Evolutionary conservation across 352 stramenopile species (phyloP).

Genomic region (Aphanomyces invadans): DNA sequence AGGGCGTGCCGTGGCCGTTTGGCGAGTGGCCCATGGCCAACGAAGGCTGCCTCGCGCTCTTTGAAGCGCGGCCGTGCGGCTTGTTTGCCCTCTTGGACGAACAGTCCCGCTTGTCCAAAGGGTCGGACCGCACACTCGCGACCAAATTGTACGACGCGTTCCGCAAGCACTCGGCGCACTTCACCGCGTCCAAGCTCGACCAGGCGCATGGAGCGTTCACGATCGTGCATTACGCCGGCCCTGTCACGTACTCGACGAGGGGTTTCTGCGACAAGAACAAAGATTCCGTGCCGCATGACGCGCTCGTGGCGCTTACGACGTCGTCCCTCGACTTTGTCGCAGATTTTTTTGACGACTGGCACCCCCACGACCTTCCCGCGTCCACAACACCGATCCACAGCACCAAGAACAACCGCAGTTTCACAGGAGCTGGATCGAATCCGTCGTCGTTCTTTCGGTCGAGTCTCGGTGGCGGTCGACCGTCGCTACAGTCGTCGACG

Average conservation of each 20-base stretch:
- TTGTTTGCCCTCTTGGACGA: constrained; percentile 31
- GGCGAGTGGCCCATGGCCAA: constrained; percentile 30
- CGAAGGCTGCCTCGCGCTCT: constrained; percentile 33
- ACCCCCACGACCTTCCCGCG: constrained; percentile 39
- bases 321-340: constrained; percentile 61
- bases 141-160: constrained; percentile 25
- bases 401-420: neutral
- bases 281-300: constrained; percentile 79
- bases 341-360: constrained; percentile 70
- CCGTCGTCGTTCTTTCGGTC: neutral
- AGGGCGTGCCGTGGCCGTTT: constrained; percentile 23
- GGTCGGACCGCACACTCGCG: constrained; percentile 24
- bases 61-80: constrained; percentile 36
- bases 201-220: constrained; percentile 76
- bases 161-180: constrained; percentile 24
- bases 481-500: constrained; percentile 56
- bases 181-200: constrained; percentile 63
- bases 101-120: constrained; percentile 29
- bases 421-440: neutral
- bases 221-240: constrained; percentile 79
- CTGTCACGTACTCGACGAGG: constrained; percentile 71
- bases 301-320: constrained; percentile 58
- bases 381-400: neutral
- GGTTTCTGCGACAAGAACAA: constrained; percentile 89
- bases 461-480: constrained; percentile 25